Evolutionary conservation across 805 yeast species (phyloP).

Genomic region (Nakazawaea wickerhamii): DNA sequence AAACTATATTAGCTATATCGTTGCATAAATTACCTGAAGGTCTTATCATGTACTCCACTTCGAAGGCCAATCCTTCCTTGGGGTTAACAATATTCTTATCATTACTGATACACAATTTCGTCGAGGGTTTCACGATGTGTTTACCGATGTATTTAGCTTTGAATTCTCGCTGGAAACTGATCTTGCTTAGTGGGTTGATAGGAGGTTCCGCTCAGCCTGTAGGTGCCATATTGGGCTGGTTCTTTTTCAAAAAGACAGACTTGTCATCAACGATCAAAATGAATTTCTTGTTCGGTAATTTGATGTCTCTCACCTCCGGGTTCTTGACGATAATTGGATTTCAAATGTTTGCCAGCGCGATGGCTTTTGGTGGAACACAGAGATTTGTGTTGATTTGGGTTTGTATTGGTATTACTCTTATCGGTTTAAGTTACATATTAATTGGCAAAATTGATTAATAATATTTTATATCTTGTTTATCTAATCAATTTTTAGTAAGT

Average conservation of each 20-base stretch:
- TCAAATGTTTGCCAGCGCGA: constrained; percentile 82
- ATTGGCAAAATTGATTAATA: constrained; percentile 16
- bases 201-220: constrained; percentile 87
- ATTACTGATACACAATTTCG: constrained; percentile 81
- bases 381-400: constrained; percentile 54
- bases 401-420: constrained; percentile 52
- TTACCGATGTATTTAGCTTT: constrained; percentile 82
- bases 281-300: constrained; percentile 48
- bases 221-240: constrained; percentile 74
- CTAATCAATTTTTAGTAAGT: neutral
- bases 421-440: constrained; percentile 41
- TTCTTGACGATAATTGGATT: constrained; percentile 76
- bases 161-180: constrained; percentile 54
- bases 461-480: neutral
- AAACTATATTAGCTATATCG: constrained; percentile 82
- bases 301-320: constrained; percentile 76
- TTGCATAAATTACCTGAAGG: constrained; percentile 96
- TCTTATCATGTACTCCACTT: constrained; percentile 76
- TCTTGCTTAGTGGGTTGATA: constrained; percentile 56
- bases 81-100: constrained; percentile 83
- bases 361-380: constrained; percentile 72
- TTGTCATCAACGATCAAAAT: constrained; percentile 29
- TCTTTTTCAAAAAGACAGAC: constrained; percentile 37
- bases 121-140: constrained; percentile 94
- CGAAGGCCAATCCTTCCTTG: constrained; percentile 57